Evolutionary conservation across 164 flowering plant genomes (phyloP).

Genomic region (Houttuynia cordata): DNA sequence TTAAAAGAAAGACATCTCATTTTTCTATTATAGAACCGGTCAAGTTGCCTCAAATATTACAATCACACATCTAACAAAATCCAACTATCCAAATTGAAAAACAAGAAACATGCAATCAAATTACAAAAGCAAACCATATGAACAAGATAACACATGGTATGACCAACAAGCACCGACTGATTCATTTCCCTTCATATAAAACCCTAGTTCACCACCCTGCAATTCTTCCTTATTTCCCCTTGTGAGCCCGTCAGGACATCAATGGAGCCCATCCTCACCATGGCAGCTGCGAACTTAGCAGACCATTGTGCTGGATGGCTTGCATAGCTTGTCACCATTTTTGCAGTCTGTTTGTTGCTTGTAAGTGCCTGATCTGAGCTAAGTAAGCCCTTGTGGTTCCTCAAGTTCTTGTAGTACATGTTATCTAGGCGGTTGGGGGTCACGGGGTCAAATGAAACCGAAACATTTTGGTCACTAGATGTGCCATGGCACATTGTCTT

Average conservation of each 20-base stretch:
- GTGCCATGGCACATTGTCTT: not conserved
- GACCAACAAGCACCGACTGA: too few relatives aligned
- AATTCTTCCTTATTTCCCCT: constrained; percentile 7
- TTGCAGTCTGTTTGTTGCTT: not conserved
- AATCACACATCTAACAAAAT: too few relatives aligned
- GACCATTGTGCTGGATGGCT: constrained; percentile 13
- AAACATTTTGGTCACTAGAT: not conserved
- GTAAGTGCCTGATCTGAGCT: constrained; percentile 4
- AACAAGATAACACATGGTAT: too few relatives aligned
- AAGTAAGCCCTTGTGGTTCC: constrained; percentile 1
- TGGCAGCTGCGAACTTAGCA: constrained; percentile 12
- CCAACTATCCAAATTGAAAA: too few relatives aligned
- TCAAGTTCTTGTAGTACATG: constrained; percentile 5
- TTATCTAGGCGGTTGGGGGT: constrained; percentile 1
- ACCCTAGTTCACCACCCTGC: constrained; percentile 9
- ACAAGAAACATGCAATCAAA: too few relatives aligned
- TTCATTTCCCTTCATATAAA: too few relatives aligned
- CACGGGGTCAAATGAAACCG: not conserved
- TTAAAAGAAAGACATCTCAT: too few relatives aligned
- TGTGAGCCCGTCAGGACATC: constrained; percentile 4
- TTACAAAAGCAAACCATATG: too few relatives aligned
- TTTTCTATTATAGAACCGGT: too few relatives aligned
- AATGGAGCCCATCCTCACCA: constrained; percentile 11
- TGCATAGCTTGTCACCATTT: not conserved
- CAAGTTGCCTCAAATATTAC: too few relatives aligned